These are phyloP conservation scores for Onygenales sp. DNA, from an alignment of 2,329 filamentous ascomycete genomes.

Conservation along the genomic window DNA sequence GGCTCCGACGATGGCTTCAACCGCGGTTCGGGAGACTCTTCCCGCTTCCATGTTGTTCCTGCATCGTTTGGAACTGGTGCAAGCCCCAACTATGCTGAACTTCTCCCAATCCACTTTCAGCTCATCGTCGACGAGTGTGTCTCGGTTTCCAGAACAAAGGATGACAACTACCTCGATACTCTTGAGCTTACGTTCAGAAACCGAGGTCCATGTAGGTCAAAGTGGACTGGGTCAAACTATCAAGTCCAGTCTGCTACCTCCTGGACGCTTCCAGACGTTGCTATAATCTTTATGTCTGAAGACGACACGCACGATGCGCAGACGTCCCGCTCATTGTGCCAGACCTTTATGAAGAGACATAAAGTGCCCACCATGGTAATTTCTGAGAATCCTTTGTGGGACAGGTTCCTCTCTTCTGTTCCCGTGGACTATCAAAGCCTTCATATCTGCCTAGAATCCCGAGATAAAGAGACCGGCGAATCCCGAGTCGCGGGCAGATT, in stretches of 20 bases:
- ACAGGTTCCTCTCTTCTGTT: constrained; percentile 19
- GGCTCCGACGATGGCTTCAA: constrained; percentile 24
- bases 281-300: constrained; percentile 35
- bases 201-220: constrained; percentile 27
- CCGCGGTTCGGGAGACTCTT: constrained; percentile 29
- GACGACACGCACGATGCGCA: constrained; percentile 20
- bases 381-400: constrained; percentile 35
- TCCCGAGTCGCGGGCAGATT: constrained; percentile 26
- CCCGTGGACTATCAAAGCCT: constrained; percentile 32
- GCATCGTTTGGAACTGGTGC: constrained; percentile 37
- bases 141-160: constrained; percentile 20
- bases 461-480: constrained; percentile 24
- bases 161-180: constrained; percentile 19
- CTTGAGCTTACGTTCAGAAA: constrained; percentile 32
- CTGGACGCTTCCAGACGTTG: constrained; percentile 37
- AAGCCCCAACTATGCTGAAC: constrained; percentile 38
- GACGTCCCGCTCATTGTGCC: constrained; percentile 25
- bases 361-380: constrained; percentile 35
- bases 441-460: constrained; percentile 35
- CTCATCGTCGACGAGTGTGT: constrained; percentile 40
- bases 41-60: constrained; percentile 39
- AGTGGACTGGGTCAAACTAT: constrained; percentile 28
- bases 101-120: constrained; percentile 38
- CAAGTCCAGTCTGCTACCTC: constrained; percentile 27
- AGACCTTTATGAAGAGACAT: constrained; percentile 34